Conservation (phyloP, 148 eudicot species). For the Polygonum aviculare region DNA sequence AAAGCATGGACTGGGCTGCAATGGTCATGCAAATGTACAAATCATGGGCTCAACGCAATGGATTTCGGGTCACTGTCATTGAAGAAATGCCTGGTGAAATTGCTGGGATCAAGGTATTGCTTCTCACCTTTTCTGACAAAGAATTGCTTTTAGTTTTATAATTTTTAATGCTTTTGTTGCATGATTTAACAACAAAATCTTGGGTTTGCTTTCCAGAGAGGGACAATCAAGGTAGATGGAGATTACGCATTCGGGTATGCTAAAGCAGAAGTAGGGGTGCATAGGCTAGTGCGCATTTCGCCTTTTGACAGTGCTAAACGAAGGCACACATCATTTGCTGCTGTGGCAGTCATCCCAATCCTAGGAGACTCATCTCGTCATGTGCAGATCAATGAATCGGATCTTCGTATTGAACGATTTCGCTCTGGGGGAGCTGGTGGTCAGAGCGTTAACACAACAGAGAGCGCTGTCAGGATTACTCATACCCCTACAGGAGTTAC, state of each 20-base stretch:
- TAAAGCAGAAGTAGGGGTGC: constrained; percentile 93
- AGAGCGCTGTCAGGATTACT: constrained; percentile 89
- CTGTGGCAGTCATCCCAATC: constrained; percentile 96
- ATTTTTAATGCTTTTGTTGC: neutral
- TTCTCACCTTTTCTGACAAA: constrained; percentile 12
- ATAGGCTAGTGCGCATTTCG: constrained; percentile 81
- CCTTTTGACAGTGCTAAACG: constrained; percentile 94
- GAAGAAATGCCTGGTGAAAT: constrained; percentile 97
- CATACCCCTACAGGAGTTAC: constrained; percentile 88
- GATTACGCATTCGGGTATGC: constrained; percentile 95
- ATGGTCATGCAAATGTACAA: constrained; percentile 96
- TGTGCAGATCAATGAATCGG: constrained; percentile 89
- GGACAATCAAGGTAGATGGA: constrained; percentile 90
- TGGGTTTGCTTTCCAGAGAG: constrained; percentile 43
- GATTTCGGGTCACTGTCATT: constrained; percentile 67
- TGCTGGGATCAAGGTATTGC: constrained; percentile 89
- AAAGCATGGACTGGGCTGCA: constrained; percentile 98
- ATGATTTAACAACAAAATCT: neutral
- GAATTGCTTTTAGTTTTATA: neutral
- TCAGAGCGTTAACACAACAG: constrained; percentile 83
- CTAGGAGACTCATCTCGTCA: constrained; percentile 62
- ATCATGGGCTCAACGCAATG: constrained; percentile 79
- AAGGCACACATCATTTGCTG: constrained; percentile 92
- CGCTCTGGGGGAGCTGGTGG: constrained; percentile 99
- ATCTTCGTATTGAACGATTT: constrained; percentile 73